phyloP scores from a whole-genome alignment of 192 early-diverging fungal genomes.

The Fimicolochytrium jonesii region DNA sequence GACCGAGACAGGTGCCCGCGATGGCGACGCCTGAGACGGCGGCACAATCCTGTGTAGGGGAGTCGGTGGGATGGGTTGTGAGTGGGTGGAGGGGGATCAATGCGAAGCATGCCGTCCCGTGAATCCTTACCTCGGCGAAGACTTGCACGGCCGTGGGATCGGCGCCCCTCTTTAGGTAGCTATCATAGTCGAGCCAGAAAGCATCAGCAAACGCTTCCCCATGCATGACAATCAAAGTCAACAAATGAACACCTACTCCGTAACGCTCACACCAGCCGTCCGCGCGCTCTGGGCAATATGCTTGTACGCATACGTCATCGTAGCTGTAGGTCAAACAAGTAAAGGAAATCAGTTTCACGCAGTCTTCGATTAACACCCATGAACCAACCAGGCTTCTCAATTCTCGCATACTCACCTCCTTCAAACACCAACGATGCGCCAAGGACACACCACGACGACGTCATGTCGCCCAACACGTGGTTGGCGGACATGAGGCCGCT shows the following conservation, averaged over 20 bases:
- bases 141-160: constrained; percentile 59
- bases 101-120: too few relatives aligned
- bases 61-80: too few relatives aligned
- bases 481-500: constrained; percentile 37
- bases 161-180: constrained; percentile 40
- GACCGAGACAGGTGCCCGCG: constrained; percentile 40
- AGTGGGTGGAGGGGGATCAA: too few relatives aligned
- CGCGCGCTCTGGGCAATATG: constrained; percentile 39
- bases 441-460: constrained; percentile 38
- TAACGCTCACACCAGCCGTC: constrained; percentile 28
- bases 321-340: constrained; percentile 16
- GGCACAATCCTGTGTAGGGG: constrained; percentile 9
- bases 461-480: constrained; percentile 38
- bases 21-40: constrained; percentile 44
- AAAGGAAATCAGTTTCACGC: too few relatives aligned
- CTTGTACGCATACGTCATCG: constrained; percentile 42
- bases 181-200: too few relatives aligned
- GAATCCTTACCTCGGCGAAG: constrained; percentile 57
- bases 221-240: too few relatives aligned
- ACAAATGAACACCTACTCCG: constrained; percentile 11
- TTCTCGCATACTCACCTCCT: constrained; percentile 22
- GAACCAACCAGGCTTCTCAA: background rate
- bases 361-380: too few relatives aligned
- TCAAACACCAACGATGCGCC: constrained; percentile 45
- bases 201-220: too few relatives aligned